phyloP scores from a whole-genome alignment of 2,329 filamentous ascomycete species.

The Colletotrichum lindemuthianum region DNA sequence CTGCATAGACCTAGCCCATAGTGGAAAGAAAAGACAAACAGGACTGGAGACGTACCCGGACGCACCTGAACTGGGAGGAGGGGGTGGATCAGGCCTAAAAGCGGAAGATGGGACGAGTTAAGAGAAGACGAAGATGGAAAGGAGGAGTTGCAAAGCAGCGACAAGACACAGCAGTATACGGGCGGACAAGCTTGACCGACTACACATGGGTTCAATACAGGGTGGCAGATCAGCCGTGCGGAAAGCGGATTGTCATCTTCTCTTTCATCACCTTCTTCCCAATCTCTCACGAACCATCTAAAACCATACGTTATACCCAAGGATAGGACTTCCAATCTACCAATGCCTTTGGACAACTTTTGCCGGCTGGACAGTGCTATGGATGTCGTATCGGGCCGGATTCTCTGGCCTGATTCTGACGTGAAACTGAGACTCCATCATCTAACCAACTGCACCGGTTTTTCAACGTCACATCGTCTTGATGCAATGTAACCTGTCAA shows the following conservation, averaged over 20 bases:
- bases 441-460: not conserved
- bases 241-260: slow-evolving; percentile 30
- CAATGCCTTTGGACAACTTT: slow-evolving; percentile 5
- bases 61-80: slow-evolving; percentile 30
- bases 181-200: slow-evolving; percentile 9
- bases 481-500: slow-evolving; percentile 17
- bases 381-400: no score
- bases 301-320: slow-evolving; percentile 4
- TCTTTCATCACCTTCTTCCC: slow-evolving; percentile 30
- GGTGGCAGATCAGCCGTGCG: slow-evolving; percentile 12
- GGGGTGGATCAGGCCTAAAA: slow-evolving; percentile 25
- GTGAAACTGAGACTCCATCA: no score
- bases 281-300: slow-evolving; percentile 31
- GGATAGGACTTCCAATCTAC: slow-evolving; percentile 9
- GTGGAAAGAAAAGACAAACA: slow-evolving; percentile 4
- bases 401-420: no score
- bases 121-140: not conserved
- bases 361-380: not conserved
- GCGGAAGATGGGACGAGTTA: slow-evolving; percentile 29
- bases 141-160: slow-evolving; percentile 18
- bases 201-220: slow-evolving; percentile 10
- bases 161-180: slow-evolving; percentile 22
- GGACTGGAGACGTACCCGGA: slow-evolving; percentile 22
- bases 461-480: slow-evolving; percentile 18
- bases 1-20: slow-evolving; percentile 9